These are phyloP conservation scores for Talaromyces borbonicus DNA, from an alignment of 495 filamentous ascomycete genomes.

Conservation along the genomic window DNA sequence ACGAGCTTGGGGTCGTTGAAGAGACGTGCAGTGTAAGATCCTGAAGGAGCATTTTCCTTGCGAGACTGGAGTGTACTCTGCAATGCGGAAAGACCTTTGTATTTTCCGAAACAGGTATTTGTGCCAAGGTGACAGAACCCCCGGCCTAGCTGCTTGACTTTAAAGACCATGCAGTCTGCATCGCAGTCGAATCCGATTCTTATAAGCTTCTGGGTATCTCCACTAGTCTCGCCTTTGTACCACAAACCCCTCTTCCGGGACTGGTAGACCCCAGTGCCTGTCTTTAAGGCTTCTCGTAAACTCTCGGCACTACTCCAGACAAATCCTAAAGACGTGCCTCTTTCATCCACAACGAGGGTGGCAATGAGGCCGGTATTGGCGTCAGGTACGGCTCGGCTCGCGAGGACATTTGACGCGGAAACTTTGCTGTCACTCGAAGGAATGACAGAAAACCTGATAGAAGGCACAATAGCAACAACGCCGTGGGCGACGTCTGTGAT, in stretches of 20 bases:
- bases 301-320: slow-evolving; percentile 93
- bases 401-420: slow-evolving; percentile 57
- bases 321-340: slow-evolving; percentile 73
- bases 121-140: slow-evolving; percentile 94
- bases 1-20: slow-evolving; percentile 87
- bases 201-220: slow-evolving; percentile 83
- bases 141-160: slow-evolving; percentile 77
- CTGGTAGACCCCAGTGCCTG: slow-evolving; percentile 89
- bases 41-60: slow-evolving; percentile 70
- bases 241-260: slow-evolving; percentile 89
- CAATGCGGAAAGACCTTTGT: slow-evolving; percentile 69
- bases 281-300: slow-evolving; percentile 72
- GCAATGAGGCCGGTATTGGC: slow-evolving; percentile 74
- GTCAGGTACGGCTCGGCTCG: slow-evolving; percentile 64
- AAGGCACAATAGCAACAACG: slow-evolving; percentile 71
- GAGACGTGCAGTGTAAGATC: slow-evolving; percentile 86
- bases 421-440: slow-evolving; percentile 46
- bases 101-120: slow-evolving; percentile 81
- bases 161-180: slow-evolving; percentile 79
- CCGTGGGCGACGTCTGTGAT: slow-evolving; percentile 46
- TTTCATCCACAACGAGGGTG: slow-evolving; percentile 81
- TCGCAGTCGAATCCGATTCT: slow-evolving; percentile 84
- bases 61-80: slow-evolving; percentile 74
- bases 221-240: slow-evolving; percentile 93
- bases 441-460: slow-evolving; percentile 56